phyloP scores from a whole-genome alignment of 208 protist genomes.

The Acanthamoeba culbertsoni region DNA sequence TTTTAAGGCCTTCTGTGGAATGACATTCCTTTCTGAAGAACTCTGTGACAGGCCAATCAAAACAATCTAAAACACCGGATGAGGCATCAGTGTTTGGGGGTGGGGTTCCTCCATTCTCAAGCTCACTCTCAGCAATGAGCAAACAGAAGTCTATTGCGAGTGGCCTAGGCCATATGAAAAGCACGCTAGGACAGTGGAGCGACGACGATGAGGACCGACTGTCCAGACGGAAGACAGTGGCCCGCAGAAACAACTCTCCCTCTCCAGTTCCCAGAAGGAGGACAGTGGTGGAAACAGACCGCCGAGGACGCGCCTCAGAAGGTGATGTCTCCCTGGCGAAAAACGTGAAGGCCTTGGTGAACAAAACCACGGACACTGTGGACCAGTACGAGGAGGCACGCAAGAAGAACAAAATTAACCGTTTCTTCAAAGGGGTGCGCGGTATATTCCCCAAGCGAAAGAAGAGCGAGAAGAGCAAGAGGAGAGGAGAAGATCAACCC shows the following conservation, averaged over 20 bases:
- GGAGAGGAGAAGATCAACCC: background rate
- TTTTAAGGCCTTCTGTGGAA: too few relatives aligned
- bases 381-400: background rate
- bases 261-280: background rate
- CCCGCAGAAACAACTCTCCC: background rate
- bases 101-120: too few relatives aligned
- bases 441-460: constrained; percentile 2
- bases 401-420: background rate
- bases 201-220: background rate
- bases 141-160: background rate
- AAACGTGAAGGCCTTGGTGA: background rate
- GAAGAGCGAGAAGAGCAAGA: constrained; percentile 8
- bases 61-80: too few relatives aligned
- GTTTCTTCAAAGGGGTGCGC: background rate
- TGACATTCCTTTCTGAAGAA: too few relatives aligned
- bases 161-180: background rate
- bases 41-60: too few relatives aligned
- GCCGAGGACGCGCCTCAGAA: background rate
- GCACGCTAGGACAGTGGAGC: background rate
- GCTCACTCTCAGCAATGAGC: background rate
- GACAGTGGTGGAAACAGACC: background rate
- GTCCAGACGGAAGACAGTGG: background rate
- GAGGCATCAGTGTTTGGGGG: too few relatives aligned
- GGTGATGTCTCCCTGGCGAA: background rate
- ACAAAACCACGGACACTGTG: background rate